Conservation (phyloP, 768 basidiomycete species). For the Tulasnella sp. region DNA sequence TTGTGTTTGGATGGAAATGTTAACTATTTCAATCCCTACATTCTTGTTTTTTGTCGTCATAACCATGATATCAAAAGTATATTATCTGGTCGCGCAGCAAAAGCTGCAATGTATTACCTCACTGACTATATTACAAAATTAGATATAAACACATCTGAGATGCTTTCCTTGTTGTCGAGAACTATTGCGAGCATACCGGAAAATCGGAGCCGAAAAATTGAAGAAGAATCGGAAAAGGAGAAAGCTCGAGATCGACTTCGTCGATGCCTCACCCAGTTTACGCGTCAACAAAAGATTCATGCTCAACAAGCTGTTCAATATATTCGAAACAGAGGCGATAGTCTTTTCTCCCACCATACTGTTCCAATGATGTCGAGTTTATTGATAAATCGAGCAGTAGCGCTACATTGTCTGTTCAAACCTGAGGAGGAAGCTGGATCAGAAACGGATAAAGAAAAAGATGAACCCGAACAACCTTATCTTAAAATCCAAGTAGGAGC, state of each 20-base stretch:
- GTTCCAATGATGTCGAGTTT: no score
- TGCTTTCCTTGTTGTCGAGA: conserved; percentile 22
- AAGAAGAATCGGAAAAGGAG: not conserved
- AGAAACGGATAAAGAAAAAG: no score
- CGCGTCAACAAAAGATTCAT: conserved; percentile 26
- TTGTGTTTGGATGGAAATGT: conserved; percentile 23
- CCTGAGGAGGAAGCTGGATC: no score
- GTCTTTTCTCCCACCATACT: conserved; percentile 23
- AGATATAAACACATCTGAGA: conserved; percentile 23
- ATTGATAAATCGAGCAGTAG: no score
- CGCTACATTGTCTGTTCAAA: no score
- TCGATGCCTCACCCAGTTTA: conserved; percentile 26
- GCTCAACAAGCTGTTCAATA: conserved; percentile 28
- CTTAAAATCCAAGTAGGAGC: not conserved
- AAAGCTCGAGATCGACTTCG: conserved; percentile 23
- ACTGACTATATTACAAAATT: conserved; percentile 29
- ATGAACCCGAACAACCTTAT: no score
- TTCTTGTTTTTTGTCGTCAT: conserved; percentile 27
- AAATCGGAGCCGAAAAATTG: no score
- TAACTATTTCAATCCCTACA: conserved; percentile 26
- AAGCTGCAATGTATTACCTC: conserved; percentile 30
- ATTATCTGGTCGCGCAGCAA: conserved; percentile 26
- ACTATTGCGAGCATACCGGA: conserved; percentile 18
- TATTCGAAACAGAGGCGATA: conserved; percentile 22
- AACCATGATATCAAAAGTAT: conserved; percentile 30